Evolutionary conservation across 139 green algal species (phyloP).

Genomic region (Chlorella sorokiniana): DNA sequence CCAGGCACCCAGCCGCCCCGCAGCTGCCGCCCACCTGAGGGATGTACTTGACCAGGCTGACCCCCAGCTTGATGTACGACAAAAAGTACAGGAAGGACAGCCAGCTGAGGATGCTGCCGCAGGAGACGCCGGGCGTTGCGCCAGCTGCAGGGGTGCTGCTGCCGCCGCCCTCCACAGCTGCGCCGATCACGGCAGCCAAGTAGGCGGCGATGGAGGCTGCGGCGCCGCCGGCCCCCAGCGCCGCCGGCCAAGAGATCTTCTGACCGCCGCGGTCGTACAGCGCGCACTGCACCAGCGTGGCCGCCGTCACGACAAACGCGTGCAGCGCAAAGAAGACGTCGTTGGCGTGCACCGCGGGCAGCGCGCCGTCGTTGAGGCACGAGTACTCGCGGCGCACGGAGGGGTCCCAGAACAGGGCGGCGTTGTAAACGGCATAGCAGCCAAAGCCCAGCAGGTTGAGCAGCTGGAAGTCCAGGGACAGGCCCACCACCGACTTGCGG

Average conservation of each 20-base stretch:
- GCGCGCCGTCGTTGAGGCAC: conserved; percentile 41
- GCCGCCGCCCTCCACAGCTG: neutral
- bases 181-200: conserved; percentile 1
- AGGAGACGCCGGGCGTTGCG: neutral
- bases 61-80: conserved; percentile 60
- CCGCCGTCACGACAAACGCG: conserved; percentile 38
- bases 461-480: conserved; percentile 66
- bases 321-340: conserved; percentile 68
- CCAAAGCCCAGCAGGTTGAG: conserved; percentile 66
- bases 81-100: conserved; percentile 61
- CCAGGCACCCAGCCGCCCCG: neutral
- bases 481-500: conserved; percentile 55
- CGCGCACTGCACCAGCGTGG: conserved; percentile 55
- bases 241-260: conserved; percentile 18
- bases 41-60: conserved; percentile 71
- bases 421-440: conserved; percentile 69
- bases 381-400: conserved; percentile 54
- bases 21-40: conserved; percentile 56
- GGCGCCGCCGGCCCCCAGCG: conserved; percentile 12
- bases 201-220: conserved; percentile 6
- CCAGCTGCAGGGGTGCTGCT: neutral
- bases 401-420: conserved; percentile 52
- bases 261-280: conserved; percentile 49
- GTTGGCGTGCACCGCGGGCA: conserved; percentile 59
- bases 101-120: conserved; percentile 31